Evolutionary conservation across 805 yeast species (phyloP).

Genomic region (Lipomyces lipofer): DNA sequence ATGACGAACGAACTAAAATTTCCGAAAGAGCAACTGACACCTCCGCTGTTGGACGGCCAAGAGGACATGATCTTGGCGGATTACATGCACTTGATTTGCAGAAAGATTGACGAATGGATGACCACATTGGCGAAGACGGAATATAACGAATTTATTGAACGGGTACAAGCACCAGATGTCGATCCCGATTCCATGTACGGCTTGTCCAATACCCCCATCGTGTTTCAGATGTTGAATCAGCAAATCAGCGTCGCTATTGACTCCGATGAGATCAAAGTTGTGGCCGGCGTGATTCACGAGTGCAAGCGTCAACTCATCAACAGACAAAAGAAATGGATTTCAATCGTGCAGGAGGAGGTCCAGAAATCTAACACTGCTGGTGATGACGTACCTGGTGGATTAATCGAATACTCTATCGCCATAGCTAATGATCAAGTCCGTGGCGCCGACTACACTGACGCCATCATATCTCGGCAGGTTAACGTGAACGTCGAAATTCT

Average conservation of each 20-base stretch:
- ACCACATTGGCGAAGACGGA: constrained; percentile 66
- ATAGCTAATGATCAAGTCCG: constrained; percentile 81
- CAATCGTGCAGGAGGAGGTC: constrained; percentile 43
- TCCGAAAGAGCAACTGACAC: constrained; percentile 50
- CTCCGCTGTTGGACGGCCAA: constrained; percentile 65
- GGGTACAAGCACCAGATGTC: constrained; percentile 71
- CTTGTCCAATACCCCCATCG: constrained; percentile 74
- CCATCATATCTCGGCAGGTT: constrained; percentile 65
- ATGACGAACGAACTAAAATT: constrained; percentile 54
- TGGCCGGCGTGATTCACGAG: constrained; percentile 74
- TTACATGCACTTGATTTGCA: constrained; percentile 67
- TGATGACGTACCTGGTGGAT: constrained; percentile 64
- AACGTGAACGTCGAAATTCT: constrained; percentile 43
- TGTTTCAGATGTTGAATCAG: constrained; percentile 81
- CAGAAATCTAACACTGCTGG: constrained; percentile 52
- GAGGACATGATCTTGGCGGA: constrained; percentile 75
- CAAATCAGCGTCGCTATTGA: constrained; percentile 87
- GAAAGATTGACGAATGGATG: constrained; percentile 86
- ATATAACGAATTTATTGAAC: constrained; percentile 58
- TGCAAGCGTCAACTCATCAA: constrained; percentile 61
- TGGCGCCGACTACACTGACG: constrained; percentile 68
- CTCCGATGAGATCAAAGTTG: constrained; percentile 74
- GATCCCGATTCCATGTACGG: constrained; percentile 66
- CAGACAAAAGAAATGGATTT: constrained; percentile 65
- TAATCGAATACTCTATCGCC: constrained; percentile 78